Base-by-base conservation (phyloP, 2,329 filamentous ascomycete species). In the Colletotrichum abscissum region DNA sequence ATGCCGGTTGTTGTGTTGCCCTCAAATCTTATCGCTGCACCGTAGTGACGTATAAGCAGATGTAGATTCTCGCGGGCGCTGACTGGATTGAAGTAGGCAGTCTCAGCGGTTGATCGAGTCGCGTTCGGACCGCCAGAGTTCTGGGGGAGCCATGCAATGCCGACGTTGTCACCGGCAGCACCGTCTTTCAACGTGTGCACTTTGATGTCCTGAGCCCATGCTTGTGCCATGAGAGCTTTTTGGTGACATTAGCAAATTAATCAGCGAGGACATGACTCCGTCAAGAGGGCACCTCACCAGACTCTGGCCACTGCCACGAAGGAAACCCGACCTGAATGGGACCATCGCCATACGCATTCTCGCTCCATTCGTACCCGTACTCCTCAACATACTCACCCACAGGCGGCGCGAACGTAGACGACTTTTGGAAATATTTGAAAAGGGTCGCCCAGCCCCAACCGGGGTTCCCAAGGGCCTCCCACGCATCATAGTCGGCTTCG, bases 381-480 rank as follows among this genome's bases (percentile, higher is more conserved):
- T 67, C 22, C 3, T 68, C 69, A 4, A 72, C 30, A 30, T 63
- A 76, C 9, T 73, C 69, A 8, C 67, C 26, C 0, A 67, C 35
- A 1, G 77, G 77, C 11, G 77, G 75, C 4, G 55, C 63, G 26
- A 78, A 78, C 1, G 63, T 67, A 0, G 74, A 75, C 1, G 77
- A 78, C 69, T 80, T 81, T 59, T 75, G 76, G 52, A 80, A 81
- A 63, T 81, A 82, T 6, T 77, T 75, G 4, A 80, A 57, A 22
- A 83, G 74, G 5, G 66, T 78, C 16, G 80, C 75, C 80, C 82
- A 85, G 1, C 80, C 79, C 83, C 83, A 85, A 0, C 81, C 78
- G 0, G 79, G 75, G 42, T 85, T 85, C 0, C 82, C 83, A 0
- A 84, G 73, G 0, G 77, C 78, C 28, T 81, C 81, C 83, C 83